Conservation (phyloP, 1,284 basidiomycete genomes). For the Pseudozyma hubeiensis region DNA sequence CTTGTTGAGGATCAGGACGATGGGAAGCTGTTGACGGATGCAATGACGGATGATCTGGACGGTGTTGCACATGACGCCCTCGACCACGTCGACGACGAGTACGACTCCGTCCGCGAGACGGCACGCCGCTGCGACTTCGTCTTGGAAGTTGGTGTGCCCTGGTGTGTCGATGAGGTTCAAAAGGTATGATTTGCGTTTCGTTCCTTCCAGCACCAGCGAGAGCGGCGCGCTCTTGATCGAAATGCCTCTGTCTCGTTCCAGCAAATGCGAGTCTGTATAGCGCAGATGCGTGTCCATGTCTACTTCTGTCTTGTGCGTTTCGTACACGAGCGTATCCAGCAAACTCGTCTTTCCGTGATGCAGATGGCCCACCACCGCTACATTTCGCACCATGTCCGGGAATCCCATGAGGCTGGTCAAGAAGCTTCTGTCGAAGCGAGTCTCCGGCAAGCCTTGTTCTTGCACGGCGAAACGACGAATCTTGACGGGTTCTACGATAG, state of each 20-base stretch:
- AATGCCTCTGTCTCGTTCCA: conserved; percentile 88
- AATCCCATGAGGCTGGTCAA: conserved; percentile 90
- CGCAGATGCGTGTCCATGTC: conserved; percentile 72
- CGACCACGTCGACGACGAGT: conserved; percentile 74
- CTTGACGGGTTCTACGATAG: conserved; percentile 96
- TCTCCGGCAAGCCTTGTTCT: conserved; percentile 59
- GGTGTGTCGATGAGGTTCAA: conserved; percentile 96
- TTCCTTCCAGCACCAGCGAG: conserved; percentile 88
- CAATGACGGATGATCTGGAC: conserved; percentile 60
- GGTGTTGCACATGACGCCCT: conserved; percentile 65
- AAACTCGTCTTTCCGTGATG: conserved; percentile 98
- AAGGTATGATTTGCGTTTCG: conserved; percentile 90
- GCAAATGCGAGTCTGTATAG: conserved; percentile 93
- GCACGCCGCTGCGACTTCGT: conserved; percentile 90
- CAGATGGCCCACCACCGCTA: conserved; percentile 78
- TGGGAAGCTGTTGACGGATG: conserved; percentile 76
- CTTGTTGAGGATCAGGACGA: conserved; percentile 96
- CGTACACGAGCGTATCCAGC: conserved; percentile 95
- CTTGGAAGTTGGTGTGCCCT: conserved; percentile 93
- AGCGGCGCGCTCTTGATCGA: conserved; percentile 97
- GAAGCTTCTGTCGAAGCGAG: conserved; percentile 75
- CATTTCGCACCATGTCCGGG: conserved; percentile 86
- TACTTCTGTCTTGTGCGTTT: conserved; percentile 88
- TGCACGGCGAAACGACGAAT: conserved; percentile 84
- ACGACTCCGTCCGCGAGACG: conserved; percentile 92